Conservation (phyloP, 495 filamentous ascomycete species). For the Talaromyces borbonicus region DNA sequence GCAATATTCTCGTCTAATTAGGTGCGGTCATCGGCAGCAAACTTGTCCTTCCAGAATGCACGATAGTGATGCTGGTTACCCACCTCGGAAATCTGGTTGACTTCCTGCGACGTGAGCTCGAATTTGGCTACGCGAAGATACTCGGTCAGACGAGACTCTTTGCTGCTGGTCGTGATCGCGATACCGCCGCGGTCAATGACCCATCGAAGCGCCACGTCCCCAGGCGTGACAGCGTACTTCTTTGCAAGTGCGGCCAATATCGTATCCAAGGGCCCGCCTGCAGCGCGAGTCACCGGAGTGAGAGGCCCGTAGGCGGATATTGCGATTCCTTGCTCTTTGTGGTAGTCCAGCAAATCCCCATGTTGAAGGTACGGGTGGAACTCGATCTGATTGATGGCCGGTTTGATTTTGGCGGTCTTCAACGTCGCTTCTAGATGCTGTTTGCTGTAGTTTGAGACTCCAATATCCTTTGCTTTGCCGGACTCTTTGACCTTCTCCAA, state of each 20-base stretch:
- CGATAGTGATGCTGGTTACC: slow-evolving; percentile 61
- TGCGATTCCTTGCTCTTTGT: slow-evolving; percentile 57
- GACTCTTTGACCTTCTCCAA: slow-evolving; percentile 62
- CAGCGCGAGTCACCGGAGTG: slow-evolving; percentile 52
- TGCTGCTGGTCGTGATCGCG: slow-evolving; percentile 68
- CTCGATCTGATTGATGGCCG: slow-evolving; percentile 81
- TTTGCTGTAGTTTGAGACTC: slow-evolving; percentile 72
- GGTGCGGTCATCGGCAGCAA: slow-evolving; percentile 49
- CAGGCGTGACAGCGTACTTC: slow-evolving; percentile 69
- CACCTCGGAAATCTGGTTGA: slow-evolving; percentile 50
- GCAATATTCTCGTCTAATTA: slow-evolving; percentile 16
- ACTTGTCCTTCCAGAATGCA: slow-evolving; percentile 56
- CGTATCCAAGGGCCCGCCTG: slow-evolving; percentile 58
- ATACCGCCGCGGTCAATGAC: slow-evolving; percentile 69
- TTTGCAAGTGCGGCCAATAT: slow-evolving; percentile 48
- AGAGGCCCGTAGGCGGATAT: slow-evolving; percentile 61
- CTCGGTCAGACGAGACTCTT: slow-evolving; percentile 55
- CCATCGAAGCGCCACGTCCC: slow-evolving; percentile 68
- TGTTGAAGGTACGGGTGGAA: slow-evolving; percentile 84
- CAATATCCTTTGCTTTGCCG: slow-evolving; percentile 68
- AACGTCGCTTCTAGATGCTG: slow-evolving; percentile 59
- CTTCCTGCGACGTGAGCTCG: slow-evolving; percentile 60
- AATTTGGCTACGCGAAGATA: slow-evolving; percentile 58
- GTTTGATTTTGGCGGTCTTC: slow-evolving; percentile 50
- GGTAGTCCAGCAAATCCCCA: slow-evolving; percentile 51